A percentile compares a stretch with the other conserved stretches of the same genome.
These are phyloP conservation scores for Nicotiana noctiflora DNA, from an alignment of 257 asterid genomes.

Conservation along the genomic window DNA sequence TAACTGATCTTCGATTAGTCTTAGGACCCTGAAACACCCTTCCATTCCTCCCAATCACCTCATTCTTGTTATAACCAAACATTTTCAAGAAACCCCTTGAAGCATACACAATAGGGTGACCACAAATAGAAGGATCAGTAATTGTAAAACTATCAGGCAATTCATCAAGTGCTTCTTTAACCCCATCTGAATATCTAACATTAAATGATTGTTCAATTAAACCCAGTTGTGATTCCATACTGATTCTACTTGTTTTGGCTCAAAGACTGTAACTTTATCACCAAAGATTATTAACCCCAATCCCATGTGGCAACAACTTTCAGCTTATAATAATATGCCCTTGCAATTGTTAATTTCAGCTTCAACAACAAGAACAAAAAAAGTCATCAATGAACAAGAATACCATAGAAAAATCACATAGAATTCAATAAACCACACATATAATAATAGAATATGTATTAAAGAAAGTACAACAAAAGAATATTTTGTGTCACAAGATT, in stretches of 20 bases:
- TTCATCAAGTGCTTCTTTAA: constrained; percentile 66
- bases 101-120: constrained; percentile 93
- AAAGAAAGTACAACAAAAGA: neutral
- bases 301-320: constrained; percentile 77
- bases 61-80: constrained; percentile 75
- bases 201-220: constrained; percentile 53
- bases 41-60: constrained; percentile 89
- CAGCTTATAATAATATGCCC: constrained; percentile 23
- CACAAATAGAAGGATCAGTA: constrained; percentile 84
- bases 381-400: constrained; percentile 20
- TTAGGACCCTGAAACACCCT: constrained; percentile 86
- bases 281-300: constrained; percentile 45
- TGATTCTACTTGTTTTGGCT: constrained; percentile 27
- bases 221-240: constrained; percentile 76
- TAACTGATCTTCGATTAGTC: constrained; percentile 69
- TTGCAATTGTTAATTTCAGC: constrained; percentile 21
- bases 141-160: constrained; percentile 74
- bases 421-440: constrained; percentile 18
- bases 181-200: constrained; percentile 63
- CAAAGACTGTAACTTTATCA: constrained; percentile 43
- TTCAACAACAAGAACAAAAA: constrained; percentile 15
- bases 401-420: constrained; percentile 16
- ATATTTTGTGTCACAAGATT: neutral
- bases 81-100: constrained; percentile 74
- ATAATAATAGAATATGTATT: neutral